Percentiles rank a stretch among this genome's conserved stretches.
Evolutionary conservation across 805 yeast genomes (phyloP).

Genomic region (Sugiyamaella americana): DNA sequence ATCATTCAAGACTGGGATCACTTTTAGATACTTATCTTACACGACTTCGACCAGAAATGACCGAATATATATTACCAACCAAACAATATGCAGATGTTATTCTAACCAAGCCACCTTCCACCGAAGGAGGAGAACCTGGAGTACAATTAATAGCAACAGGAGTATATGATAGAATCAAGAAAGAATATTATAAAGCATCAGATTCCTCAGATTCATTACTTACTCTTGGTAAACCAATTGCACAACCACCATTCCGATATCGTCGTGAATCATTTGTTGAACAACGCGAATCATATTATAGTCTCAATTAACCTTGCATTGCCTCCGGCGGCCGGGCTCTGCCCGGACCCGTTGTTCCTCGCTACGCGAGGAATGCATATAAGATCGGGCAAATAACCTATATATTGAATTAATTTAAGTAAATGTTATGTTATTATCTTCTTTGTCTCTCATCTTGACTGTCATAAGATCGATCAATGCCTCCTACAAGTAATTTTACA

Average conservation of each 20-base stretch:
- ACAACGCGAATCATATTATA: constrained; percentile 17
- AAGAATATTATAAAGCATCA: background rate
- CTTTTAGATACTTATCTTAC: constrained; percentile 45
- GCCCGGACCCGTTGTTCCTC: too few species aligned
- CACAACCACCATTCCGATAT: constrained; percentile 7
- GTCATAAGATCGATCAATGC: constrained; percentile 28
- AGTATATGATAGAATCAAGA: constrained; percentile 31
- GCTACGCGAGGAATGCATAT: too few species aligned
- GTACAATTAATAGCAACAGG: constrained; percentile 61
- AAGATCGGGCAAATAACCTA: too few species aligned
- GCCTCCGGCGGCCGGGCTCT: too few species aligned
- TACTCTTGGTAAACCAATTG: background rate
- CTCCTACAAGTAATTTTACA: constrained; percentile 27
- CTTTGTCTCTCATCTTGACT: constrained; percentile 24
- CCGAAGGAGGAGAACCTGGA: constrained; percentile 33
- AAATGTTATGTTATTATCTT: too few species aligned
- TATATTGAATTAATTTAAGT: too few species aligned
- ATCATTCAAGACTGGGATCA: constrained; percentile 24
- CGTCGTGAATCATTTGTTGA: constrained; percentile 16
- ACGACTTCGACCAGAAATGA: constrained; percentile 60
- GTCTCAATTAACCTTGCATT: background rate
- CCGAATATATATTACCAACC: constrained; percentile 53
- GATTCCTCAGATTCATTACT: background rate
- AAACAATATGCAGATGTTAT: constrained; percentile 69
- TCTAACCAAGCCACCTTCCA: constrained; percentile 42